A percentile compares a stretch with the other conserved stretches of the same genome.
phyloP scores from a whole-genome alignment of 2,329 filamentous ascomycete genomes.

The Aspergillus floridensis region DNA sequence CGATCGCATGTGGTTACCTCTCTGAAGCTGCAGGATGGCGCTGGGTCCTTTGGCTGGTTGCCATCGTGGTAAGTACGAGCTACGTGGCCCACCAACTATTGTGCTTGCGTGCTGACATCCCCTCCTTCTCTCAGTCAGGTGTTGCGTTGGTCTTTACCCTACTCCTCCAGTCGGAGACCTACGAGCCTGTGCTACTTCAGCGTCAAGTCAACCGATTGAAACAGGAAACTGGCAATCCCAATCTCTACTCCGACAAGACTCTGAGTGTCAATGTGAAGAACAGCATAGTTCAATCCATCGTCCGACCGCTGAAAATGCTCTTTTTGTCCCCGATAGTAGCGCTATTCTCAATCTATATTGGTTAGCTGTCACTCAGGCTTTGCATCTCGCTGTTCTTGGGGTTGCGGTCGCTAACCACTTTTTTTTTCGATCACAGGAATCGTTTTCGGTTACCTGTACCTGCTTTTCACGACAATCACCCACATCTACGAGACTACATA shows the following conservation, averaged over 20 bases:
- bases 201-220: not conserved
- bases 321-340: not conserved
- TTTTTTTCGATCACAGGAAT: not conserved
- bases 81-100: slow-evolving; percentile 20
- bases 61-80: slow-evolving; percentile 26
- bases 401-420: not conserved
- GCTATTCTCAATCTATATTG: not conserved
- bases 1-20: slow-evolving; percentile 43
- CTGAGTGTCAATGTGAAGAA: not conserved
- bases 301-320: not conserved
- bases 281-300: not conserved
- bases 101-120: slow-evolving; percentile 24
- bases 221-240: not conserved
- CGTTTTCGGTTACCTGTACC: not conserved
- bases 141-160: not conserved
- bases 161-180: not conserved
- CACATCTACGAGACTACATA: not conserved
- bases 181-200: not conserved
- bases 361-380: not conserved
- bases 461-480: not conserved
- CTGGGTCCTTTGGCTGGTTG: slow-evolving; percentile 27
- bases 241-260: not conserved
- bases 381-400: not conserved
- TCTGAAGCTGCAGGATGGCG: slow-evolving; percentile 43
- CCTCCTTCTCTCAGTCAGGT: slow-evolving; percentile 16